Percentiles rank a stretch among this genome's conserved stretches.
These are phyloP conservation scores for Beauveria brongniartii DNA, from an alignment of 2,329 filamentous ascomycete genomes.

Conservation along the genomic window DNA sequence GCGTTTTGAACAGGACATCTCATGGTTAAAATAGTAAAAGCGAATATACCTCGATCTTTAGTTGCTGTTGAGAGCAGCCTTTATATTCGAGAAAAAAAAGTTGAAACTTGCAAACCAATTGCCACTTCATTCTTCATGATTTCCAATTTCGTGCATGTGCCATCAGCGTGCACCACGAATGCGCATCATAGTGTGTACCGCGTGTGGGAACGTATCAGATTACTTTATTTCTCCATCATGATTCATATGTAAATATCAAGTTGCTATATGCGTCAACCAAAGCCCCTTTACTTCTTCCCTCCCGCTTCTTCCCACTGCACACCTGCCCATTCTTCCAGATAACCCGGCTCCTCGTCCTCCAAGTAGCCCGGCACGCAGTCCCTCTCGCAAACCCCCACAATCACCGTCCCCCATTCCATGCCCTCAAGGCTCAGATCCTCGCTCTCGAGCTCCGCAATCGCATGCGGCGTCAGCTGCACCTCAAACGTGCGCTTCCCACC, in stretches of 20 bases:
- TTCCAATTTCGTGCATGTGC: neutral
- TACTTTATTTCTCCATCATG: neutral
- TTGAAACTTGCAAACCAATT: neutral
- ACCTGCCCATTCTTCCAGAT: slow-evolving; percentile 92
- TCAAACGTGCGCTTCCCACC: slow-evolving; percentile 74
- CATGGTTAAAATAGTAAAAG: slow-evolving; percentile 9
- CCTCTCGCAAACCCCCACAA: slow-evolving; percentile 73
- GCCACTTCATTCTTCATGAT: neutral
- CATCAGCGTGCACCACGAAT: neutral
- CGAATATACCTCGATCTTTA: slow-evolving; percentile 5
- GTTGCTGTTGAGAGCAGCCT: neutral
- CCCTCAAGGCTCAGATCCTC: slow-evolving; percentile 67
- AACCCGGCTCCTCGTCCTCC: slow-evolving; percentile 57
- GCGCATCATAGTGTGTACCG: neutral
- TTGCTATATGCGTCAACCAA: slow-evolving; percentile 8
- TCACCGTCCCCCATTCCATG: slow-evolving; percentile 97
- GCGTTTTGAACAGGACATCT: slow-evolving; percentile 13
- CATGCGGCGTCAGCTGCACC: slow-evolving; percentile 83
- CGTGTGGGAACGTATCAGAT: neutral
- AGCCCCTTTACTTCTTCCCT: slow-evolving; percentile 24
- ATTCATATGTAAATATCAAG: slow-evolving; percentile 19
- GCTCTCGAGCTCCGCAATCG: slow-evolving; percentile 80
- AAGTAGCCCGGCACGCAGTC: slow-evolving; percentile 63
- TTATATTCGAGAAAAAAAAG: slow-evolving; percentile 6
- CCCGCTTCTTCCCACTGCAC: slow-evolving; percentile 90